These are phyloP conservation scores for Pecoramyces ruminantium DNA, from an alignment of 192 early-diverging fungal species.

Conservation along the genomic window DNA sequence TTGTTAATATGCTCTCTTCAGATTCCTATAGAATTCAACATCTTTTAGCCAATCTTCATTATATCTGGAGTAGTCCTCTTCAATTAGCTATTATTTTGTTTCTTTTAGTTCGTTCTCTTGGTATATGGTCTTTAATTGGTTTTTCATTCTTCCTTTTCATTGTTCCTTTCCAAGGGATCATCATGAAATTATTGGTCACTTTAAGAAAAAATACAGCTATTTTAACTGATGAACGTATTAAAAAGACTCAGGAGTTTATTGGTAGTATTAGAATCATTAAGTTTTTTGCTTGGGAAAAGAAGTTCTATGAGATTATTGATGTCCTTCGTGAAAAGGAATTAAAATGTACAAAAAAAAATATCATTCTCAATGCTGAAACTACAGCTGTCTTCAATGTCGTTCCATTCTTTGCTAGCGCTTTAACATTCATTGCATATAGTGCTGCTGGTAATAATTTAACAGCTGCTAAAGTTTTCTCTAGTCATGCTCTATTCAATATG, in stretches of 20 bases:
- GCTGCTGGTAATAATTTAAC: conserved; percentile 9
- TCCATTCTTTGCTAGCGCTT: background rate
- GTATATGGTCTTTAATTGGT: conserved; percentile 15
- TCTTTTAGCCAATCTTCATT: conserved; percentile 14
- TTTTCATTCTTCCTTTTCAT: conserved; percentile 19
- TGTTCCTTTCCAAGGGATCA: conserved; percentile 14
- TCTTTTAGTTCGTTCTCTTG: conserved; percentile 12
- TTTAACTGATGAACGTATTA: conserved; percentile 60
- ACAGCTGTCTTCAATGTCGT: background rate
- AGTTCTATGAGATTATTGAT: conserved; percentile 50
- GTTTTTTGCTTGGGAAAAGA: conserved; percentile 70
- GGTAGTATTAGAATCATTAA: conserved; percentile 78
- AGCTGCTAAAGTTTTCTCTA: conserved; percentile 18
- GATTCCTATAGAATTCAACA: conserved; percentile 4
- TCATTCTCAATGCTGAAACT: background rate
- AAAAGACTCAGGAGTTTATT: conserved; percentile 47
- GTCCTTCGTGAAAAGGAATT: conserved; percentile 50
- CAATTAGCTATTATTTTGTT: conserved; percentile 12
- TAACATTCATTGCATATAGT: background rate
- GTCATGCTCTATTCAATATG: conserved; percentile 13
- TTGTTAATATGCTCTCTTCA: conserved; percentile 21
- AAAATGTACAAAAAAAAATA: background rate
- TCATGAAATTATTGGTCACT: conserved; percentile 12
- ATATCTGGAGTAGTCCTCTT: conserved; percentile 23
- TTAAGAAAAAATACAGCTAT: conserved; percentile 24